Evolutionary conservation across 495 filamentous ascomycete species (phyloP), one percentile per base, ranked within the genome.

Genomic region (Hypoxylon trugodes): DNA sequence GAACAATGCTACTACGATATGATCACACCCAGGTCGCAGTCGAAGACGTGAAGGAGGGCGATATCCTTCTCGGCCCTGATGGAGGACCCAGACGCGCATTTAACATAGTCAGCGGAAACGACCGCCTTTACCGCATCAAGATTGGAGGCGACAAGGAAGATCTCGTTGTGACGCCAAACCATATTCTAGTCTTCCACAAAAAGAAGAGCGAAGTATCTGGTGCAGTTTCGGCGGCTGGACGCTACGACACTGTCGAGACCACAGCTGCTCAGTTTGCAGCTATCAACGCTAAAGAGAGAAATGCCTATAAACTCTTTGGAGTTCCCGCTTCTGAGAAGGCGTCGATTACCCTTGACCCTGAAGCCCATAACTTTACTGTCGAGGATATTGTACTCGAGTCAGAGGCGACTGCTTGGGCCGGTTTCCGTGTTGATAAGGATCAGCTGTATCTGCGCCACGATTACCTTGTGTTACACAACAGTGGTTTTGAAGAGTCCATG

Each of bases 401-500:
- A 16, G 70, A 76, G 35, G 13, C 67, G 7, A 65, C 61, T 3
- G 54, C 53, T 8, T 65, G 61, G 24, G 56, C 56, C 4, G 56
- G 56, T 42, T 60, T 60, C 56, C 35, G 56, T 2, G 56, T 60
- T 12, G 77, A 82, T 61, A 59, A 79, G 60, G 79, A 82, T 59
- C 79, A 82, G 49, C 78, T 81, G 33, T 82, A 82, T 48, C 56
- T 81, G 41, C 77, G 79, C 25, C 76, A 81, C 47, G 77, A 81
- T 53, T 72, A 79, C 52, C 65, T 82, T 55, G 71, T 78, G 42
- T 60, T 82, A 66, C 73, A 77, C 63, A 79, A 76, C 49, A 79
- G 70, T 54, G 87, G 89, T 69, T 91, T 92, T 61, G 87, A 91
- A 69, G 90, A 92, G 68, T 86, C 82, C 0, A 98, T 98, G 93